Percentiles rank a stretch among this genome's conserved stretches.
Evolutionary conservation across 306 rosid genomes (phyloP).

Genomic region (Pterocarpus macrocarpus): DNA sequence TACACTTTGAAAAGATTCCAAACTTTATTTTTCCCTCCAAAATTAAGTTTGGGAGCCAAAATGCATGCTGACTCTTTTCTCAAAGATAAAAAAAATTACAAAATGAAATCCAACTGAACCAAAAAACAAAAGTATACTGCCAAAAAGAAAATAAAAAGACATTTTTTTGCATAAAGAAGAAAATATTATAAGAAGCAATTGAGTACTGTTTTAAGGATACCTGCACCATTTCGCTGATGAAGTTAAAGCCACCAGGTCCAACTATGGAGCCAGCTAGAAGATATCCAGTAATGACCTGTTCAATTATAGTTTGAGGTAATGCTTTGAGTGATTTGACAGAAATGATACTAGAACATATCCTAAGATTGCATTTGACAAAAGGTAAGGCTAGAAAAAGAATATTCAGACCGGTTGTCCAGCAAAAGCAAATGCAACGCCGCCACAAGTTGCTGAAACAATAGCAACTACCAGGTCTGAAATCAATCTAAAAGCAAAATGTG

Average conservation of each 20-base stretch:
- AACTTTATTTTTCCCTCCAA: neutral
- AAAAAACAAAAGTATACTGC: conserved; percentile 17
- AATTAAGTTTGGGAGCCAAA: neutral
- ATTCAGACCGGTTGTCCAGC: conserved; percentile 97
- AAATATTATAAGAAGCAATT: conserved; percentile 29
- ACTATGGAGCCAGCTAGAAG: conserved; percentile 93
- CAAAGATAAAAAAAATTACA: neutral
- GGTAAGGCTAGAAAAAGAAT: conserved; percentile 42
- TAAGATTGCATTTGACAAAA: conserved; percentile 32
- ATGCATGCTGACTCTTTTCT: neutral
- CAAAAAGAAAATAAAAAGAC: neutral
- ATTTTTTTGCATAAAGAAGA: conserved; percentile 27
- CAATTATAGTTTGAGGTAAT: conserved; percentile 47
- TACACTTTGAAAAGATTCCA: neutral
- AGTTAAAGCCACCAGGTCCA: conserved; percentile 97
- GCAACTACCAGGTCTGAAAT: conserved; percentile 95
- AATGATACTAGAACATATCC: conserved; percentile 18
- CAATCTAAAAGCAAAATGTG: conserved; percentile 63
- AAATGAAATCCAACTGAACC: conserved; percentile 35
- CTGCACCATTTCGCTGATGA: conserved; percentile 98
- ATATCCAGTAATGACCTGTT: conserved; percentile 93
- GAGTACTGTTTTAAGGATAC: conserved; percentile 56
- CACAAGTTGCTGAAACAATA: conserved; percentile 97
- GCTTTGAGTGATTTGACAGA: conserved; percentile 27
- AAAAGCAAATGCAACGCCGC: conserved; percentile 97